phyloP scores from a whole-genome alignment of 768 basidiomycete species.

The Tricholoma saponaceum region DNA sequence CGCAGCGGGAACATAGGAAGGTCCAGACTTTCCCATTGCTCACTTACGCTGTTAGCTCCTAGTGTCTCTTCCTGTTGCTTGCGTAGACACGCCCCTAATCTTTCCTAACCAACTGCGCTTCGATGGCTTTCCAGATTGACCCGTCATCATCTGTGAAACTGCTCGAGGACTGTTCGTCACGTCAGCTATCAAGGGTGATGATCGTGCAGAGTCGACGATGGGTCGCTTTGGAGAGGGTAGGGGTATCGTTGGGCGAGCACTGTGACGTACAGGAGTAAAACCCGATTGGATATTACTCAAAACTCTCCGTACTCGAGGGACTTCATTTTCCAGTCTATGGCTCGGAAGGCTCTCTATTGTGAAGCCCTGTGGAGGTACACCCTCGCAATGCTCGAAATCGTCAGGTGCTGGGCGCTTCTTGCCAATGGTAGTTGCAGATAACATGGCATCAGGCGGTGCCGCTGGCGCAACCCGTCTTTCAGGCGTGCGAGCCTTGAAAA shows the following conservation, averaged over 20 bases:
- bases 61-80: conserved; percentile 15
- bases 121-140: conserved; percentile 34
- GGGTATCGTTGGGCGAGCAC: conserved; percentile 33
- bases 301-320: conserved; percentile 62
- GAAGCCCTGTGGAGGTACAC: conserved; percentile 62
- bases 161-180: conserved; percentile 64
- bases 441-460: conserved; percentile 19
- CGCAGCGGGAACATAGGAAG: background rate
- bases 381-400: conserved; percentile 59
- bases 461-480: conserved; percentile 28
- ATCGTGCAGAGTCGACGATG: conserved; percentile 21
- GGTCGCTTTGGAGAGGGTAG: conserved; percentile 50
- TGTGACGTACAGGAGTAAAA: conserved; percentile 67
- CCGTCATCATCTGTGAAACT: background rate
- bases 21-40: background rate
- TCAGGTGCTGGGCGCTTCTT: conserved; percentile 77
- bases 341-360: conserved; percentile 49
- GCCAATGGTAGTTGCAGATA: conserved; percentile 43
- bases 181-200: conserved; percentile 44
- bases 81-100: conserved; percentile 47
- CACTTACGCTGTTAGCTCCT: background rate
- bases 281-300: conserved; percentile 56
- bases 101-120: conserved; percentile 74
- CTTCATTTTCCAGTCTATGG: conserved; percentile 33
- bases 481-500: conserved; percentile 53